Base-by-base conservation (phyloP, 169 alveolate genomes). In the Cryptosporidium andersoni region DNA sequence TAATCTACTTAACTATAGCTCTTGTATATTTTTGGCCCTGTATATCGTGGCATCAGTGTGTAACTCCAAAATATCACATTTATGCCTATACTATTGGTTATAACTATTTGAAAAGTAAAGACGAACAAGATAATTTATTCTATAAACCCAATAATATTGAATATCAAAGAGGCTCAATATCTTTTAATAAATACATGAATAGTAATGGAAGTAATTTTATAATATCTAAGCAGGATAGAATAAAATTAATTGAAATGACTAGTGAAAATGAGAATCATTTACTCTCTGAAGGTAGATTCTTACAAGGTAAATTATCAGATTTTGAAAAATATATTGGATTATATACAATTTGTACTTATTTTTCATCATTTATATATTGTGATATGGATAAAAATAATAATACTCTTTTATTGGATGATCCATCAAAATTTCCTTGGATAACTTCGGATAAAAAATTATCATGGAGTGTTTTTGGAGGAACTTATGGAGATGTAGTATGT, bases 401-500 rank as follows among this genome's bases (percentile, higher is more conserved):
- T 9, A 37, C 3, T 8, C 3, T n/a, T 11, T 25, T 9, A 39
- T 14, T 36, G 4, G 8, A 14, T 62, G 43, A 36, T 12, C 58
- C 25, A 25, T 25, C 0, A 25, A 25, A 25, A 25, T 74, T 74
- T 45, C 85, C 85, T 11, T 74, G 85, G 85, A 40, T 74, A 12
- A 25, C 39, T 45, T n/a, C 63, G 34, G 25, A 58, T n/a, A 7
- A 52, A 11, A 39, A 53, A 3, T 58, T 45, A 43, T 36, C 9
- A 34, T 74, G 85, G 85, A 60, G 51, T 16, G 16, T 74, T 34
- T 43, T 42, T 34, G 48, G 64, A 16, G 85, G 85, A 4, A 4
- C 85, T 36, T 74, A 56, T 43, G 85, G 85, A 8, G 49, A 47
- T 60, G 85, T 74, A 34, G 34, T 74, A 12, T 74, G 85, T 43